phyloP scores from a whole-genome alignment of 805 yeast species.

The Metschnikowia baotianmanensis region DNA sequence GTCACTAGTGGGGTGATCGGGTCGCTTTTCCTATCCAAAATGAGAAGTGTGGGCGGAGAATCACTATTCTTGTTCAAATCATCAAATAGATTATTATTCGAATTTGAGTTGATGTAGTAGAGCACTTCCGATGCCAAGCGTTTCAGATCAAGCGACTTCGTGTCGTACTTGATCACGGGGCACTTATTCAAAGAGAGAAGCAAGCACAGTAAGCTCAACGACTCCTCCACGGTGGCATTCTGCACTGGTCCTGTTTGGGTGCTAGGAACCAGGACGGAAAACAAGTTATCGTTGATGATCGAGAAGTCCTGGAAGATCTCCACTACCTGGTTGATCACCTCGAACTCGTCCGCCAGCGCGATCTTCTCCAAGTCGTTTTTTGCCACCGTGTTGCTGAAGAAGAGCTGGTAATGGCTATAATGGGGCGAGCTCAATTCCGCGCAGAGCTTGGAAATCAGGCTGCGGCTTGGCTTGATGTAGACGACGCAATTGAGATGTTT shows the following conservation, averaged over 20 bases:
- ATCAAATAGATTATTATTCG: conserved; percentile 63
- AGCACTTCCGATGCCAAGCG: conserved; percentile 67
- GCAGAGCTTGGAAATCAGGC: conserved; percentile 56
- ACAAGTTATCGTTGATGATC: conserved; percentile 69
- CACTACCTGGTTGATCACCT: conserved; percentile 68
- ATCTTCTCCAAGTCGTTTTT: conserved; percentile 79
- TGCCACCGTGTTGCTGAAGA: conserved; percentile 70
- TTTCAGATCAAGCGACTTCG: conserved; percentile 60
- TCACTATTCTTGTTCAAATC: conserved; percentile 55
- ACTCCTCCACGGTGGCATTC: conserved; percentile 36
- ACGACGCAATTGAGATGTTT: conserved; percentile 75
- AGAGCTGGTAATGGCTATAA: conserved; percentile 73
- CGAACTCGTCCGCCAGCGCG: conserved; percentile 89
- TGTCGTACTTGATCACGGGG: conserved; percentile 78
- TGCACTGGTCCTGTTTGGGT: conserved; percentile 21
- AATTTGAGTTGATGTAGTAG: conserved; percentile 53
- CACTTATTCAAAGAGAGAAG: conserved; percentile 70
- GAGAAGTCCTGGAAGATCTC: conserved; percentile 85
- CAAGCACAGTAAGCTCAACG: conserved; percentile 47
- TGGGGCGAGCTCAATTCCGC: conserved; percentile 76
- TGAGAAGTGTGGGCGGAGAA: conserved; percentile 67
- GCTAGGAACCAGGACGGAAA: conserved; percentile 45
- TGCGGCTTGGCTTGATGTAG: conserved; percentile 70
- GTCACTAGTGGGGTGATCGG: conserved; percentile 89
- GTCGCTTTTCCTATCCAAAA: conserved; percentile 83